These are phyloP conservation scores for Gossypium stocksii DNA, from an alignment of 345 rosid species.

Conservation along the genomic window DNA sequence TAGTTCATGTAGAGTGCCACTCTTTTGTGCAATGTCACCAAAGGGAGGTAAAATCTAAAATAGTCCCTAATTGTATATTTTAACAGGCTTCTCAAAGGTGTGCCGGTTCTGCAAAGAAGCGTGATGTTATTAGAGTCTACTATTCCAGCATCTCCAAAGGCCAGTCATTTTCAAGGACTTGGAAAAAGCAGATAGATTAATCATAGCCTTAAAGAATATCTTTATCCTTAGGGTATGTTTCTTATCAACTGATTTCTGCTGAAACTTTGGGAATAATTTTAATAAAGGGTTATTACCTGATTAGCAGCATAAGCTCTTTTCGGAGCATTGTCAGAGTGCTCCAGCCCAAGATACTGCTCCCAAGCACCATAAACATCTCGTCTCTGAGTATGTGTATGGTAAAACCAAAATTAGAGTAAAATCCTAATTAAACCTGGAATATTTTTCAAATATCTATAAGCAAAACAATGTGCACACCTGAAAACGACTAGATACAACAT, in stretches of 20 bases:
- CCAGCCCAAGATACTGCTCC: constrained; percentile 98
- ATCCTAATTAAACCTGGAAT: background rate
- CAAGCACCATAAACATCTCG: constrained; percentile 91
- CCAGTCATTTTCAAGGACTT: background rate
- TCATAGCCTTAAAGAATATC: background rate
- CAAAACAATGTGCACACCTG: constrained; percentile 43
- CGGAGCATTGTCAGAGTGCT: constrained; percentile 79
- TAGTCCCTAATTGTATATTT: constrained; percentile 57
- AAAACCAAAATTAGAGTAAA: background rate
- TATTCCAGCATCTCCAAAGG: background rate
- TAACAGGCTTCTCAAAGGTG: constrained; percentile 66
- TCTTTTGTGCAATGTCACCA: constrained; percentile 13
- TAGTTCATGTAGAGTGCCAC: constrained; percentile 9
- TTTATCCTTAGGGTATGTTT: background rate
- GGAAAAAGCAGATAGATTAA: too few relatives aligned
- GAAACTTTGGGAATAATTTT: background rate
- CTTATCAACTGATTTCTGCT: background rate
- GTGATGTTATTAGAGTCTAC: background rate
- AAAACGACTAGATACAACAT: constrained; percentile 71
- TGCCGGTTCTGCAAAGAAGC: constrained; percentile 59
- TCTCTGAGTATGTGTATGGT: constrained; percentile 39
- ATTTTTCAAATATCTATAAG: background rate
- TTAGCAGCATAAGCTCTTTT: constrained; percentile 72
- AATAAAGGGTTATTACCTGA: constrained; percentile 48
- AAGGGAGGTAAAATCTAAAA: constrained; percentile 12